Evolutionary conservation across 208 protist genomes (phyloP), one percentile per base, ranked within the genome.

Genomic region (Leptomonas seymouri): DNA sequence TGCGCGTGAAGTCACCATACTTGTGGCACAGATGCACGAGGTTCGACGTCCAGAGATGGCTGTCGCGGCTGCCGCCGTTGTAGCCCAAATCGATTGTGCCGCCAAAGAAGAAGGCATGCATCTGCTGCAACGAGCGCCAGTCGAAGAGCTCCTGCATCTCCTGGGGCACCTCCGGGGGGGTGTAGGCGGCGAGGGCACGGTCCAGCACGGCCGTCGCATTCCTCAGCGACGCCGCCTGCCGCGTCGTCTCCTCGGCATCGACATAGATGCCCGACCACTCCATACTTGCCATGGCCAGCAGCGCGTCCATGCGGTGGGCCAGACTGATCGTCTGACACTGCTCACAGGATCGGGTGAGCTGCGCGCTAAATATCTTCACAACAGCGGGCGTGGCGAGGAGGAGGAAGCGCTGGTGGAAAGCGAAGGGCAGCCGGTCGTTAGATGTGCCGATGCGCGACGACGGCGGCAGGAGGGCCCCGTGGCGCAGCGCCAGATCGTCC

Each of bases 81-180:
- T 82, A 69, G 11, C 91, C 91, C 1, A 96, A 48, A 14, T 48
- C 50, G 30, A 96, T 78, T 16, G 67, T 78, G 34, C 91, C 91
- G 44, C 91, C 91, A 66, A 94, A 94, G 63, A 96, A 87, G 74
- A 83, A 87, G 34, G 89, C 88, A 50, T 85, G 78, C 34, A 82
- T 45, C 51, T 94, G 88, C 50, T 84, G 80, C 50, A 82, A 31
- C 31, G 91, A 94, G 25, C 61, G 59, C 89, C 91, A 96, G 76
- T 96, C 89, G 61, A 96, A 96, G 42, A 80, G 62, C 34, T 64
- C 39, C 25, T 75, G 81, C 70, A 93, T 75, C 71, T 94, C 91
- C 11, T 82, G 34, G 1, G 91, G 88, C 12, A 96, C 49, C 76
- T 94, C 80, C 0, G 70, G 53, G 44, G 91, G 91, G 7, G 81